Percentiles rank a stretch among this genome's conserved stretches.
Conservation (phyloP, 208 protist species). For the Wallacemonas rigidus region DNA sequence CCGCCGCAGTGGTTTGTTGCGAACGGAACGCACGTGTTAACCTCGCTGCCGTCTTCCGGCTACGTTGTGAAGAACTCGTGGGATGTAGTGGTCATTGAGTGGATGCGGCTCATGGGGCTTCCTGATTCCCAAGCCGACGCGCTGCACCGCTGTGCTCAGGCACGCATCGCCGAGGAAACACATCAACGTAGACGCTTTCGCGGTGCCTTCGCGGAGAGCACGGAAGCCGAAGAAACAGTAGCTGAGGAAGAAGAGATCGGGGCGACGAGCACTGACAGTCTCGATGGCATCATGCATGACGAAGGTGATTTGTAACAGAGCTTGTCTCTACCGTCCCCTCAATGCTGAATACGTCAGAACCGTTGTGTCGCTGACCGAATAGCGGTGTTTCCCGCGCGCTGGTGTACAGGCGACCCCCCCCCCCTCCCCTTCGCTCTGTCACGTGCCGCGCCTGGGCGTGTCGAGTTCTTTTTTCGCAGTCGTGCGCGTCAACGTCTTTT, state of each 20-base stretch:
- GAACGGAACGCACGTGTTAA: conserved; percentile 38
- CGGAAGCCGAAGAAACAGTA: too few species aligned
- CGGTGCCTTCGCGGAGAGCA: neutral
- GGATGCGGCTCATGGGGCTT: conserved; percentile 16
- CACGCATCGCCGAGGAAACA: neutral
- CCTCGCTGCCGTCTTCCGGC: conserved; percentile 22
- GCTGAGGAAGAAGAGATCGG: too few species aligned
- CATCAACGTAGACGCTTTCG: neutral
- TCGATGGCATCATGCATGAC: neutral
- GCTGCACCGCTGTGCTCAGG: conserved; percentile 4
- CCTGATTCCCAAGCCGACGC: neutral
- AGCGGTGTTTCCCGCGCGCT: too few species aligned
- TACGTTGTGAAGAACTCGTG: conserved; percentile 25
- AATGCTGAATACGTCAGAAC: too few species aligned
- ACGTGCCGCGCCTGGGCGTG: too few species aligned
- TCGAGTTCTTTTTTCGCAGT: too few species aligned
- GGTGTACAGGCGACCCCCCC: too few species aligned
- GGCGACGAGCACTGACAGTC: neutral
- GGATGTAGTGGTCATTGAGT: conserved; percentile 13
- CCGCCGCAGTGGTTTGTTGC: conserved; percentile 40
- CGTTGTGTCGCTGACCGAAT: too few species aligned
- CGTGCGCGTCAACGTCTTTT: too few species aligned
- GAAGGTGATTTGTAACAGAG: conserved; percentile 6
- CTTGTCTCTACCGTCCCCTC: too few species aligned
- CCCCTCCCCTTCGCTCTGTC: too few species aligned